Evolutionary conservation across 2,329 filamentous ascomycete genomes (phyloP), one percentile per base, ranked within the genome.

Genomic region (Hortaea werneckii): DNA sequence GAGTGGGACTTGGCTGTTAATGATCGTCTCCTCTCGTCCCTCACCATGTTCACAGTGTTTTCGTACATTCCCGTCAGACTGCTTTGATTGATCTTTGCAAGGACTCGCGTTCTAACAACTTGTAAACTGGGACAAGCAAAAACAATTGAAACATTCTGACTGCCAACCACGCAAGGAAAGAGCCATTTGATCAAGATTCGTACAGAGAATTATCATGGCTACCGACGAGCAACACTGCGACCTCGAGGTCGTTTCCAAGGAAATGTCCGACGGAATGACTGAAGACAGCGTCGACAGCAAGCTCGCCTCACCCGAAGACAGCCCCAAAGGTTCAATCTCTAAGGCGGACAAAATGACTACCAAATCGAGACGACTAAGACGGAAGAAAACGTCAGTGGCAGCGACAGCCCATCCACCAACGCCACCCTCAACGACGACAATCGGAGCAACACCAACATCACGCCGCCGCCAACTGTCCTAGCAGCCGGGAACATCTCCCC

Each of bases 161-260:
- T 9, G 2, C n/a, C 32, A 35, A 9, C 32, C 2, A 35, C 32
- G 32, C 9, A 2, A 4, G 4, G 4, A 35, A 9, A 9, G 32
- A 35, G 32, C 32, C 2, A 2, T 9, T n/a, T 9, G 9, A 35
- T 9, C 32, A 35, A n/a, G 32, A 35, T n/a, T n/a, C 20, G 20
- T 20, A 20, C 20, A 20, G 20, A 35, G 32, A n/a, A 35, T n/a
- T 2, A 35, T 9, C 32, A 9, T 9, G 32, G 8, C n/a, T 35
- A 4, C 32, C 9, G n/a, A 35, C 32, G 37, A 41, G 8, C 40
- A 29, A 8, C 40, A 26, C 46, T 48, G 42, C 20, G 46, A 48
- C 37, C 42, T 48, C 9, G 46, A 48, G 30, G 46, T 48, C 26
- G 42, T 48, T n/a, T 49, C 47, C 6, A 46, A 49, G 13, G 43